Evolutionary conservation across 768 basidiomycete species (phyloP), one percentile per base, ranked within the genome.

Genomic region (Leucocoprinus birnbaumii): DNA sequence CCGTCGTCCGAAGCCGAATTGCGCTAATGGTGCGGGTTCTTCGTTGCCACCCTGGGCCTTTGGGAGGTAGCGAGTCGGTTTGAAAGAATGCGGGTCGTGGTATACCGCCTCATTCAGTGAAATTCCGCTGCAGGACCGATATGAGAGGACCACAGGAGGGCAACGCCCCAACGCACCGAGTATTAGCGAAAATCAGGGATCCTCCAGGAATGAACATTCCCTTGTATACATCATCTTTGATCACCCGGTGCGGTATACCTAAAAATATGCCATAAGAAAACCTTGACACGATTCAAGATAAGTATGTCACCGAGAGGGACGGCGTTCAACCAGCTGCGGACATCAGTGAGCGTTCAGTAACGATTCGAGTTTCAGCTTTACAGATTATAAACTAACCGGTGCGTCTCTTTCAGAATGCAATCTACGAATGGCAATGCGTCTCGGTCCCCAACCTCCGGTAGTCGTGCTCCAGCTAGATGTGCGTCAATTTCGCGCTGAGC

Each of bases 191-290:
- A 18, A 86, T 63, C 57, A 85, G 62, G 3, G 85, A 76, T 3
- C 86, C 86, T 63, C 83, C 80, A 26, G 85, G 84, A 50, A 88
- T 80, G 53, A 75, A 71, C 72, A 76, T 75, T 6, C 77, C 80
- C 48, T 66, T 65, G 63, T 86, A 88, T 31, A 83, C 66, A 61
- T 89, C 85, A 58, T 87, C 82, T 62, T 86, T 77, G 72, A 77
- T 82, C 61, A 83, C 58, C 38, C 84, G 74, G 57, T 87, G 86
- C 0, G 86, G 86, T 41, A 87, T 73, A 49, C 75, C 86, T 86
- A 40, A 49, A 37, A 11, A 52, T 24, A 16, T 3, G 25, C 9
- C 7, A 11, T 18, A 19, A 14, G 27, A 11, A 19, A 35, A 6
- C 3, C n/a, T 34, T 21, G 19, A 4, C 4, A 19, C 18, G 18